phyloP scores from a whole-genome alignment of 2,329 filamentous ascomycete species.

The Colletotrichum sp. region DNA sequence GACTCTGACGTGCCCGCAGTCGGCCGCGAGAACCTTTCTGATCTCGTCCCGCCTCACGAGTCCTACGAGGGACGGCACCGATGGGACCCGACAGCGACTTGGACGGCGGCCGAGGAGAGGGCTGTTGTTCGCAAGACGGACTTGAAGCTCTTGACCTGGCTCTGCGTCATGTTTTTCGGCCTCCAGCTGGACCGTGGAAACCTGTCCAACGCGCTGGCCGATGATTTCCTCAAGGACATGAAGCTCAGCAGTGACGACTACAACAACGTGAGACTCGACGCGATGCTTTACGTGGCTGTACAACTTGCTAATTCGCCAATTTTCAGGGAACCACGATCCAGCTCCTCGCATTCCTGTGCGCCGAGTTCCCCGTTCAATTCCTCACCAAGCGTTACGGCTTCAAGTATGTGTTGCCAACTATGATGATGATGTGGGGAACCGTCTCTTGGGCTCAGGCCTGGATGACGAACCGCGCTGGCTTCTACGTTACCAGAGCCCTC shows the following conservation, averaged over 20 bases:
- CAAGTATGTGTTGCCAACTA: conserved; percentile 34
- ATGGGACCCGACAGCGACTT: conserved; percentile 61
- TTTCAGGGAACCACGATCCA: conserved; percentile 57
- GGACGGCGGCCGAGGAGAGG: conserved; percentile 62
- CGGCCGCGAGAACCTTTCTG: conserved; percentile 42
- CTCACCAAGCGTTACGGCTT: conserved; percentile 56
- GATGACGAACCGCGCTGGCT: conserved; percentile 42
- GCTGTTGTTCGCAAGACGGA: conserved; percentile 57
- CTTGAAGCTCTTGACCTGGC: conserved; percentile 47
- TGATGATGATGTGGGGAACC: conserved; percentile 26
- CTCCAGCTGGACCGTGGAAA: conserved; percentile 70
- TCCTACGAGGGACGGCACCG: conserved; percentile 64
- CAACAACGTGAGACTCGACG: conserved; percentile 48
- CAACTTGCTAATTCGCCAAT: neutral
- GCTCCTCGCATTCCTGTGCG: conserved; percentile 57
- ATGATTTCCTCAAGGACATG: conserved; percentile 64
- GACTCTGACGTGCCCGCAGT: conserved; percentile 33
- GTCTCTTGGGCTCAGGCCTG: conserved; percentile 27
- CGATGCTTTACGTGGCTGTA: neutral
- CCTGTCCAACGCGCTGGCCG: conserved; percentile 64
- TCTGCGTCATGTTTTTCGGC: conserved; percentile 55
- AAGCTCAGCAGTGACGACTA: conserved; percentile 55
- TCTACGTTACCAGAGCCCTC: conserved; percentile 41
- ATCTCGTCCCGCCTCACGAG: conserved; percentile 47
- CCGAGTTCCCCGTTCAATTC: conserved; percentile 67